phyloP scores from a whole-genome alignment of 2,329 filamentous ascomycete species.

The Botryotinia calthae region DNA sequence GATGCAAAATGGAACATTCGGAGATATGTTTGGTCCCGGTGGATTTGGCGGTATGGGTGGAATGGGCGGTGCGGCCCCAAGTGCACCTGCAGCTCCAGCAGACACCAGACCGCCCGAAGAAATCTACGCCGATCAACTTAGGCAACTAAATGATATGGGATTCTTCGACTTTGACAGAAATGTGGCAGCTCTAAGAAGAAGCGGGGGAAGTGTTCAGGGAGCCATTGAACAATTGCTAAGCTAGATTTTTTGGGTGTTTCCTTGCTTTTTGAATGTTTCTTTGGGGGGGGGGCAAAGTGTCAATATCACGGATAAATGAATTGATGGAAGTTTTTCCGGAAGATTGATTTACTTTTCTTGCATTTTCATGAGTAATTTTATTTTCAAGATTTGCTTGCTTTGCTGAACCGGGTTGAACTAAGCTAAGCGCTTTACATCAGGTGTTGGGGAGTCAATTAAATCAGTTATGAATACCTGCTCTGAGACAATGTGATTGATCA shows the following conservation, averaged over 20 bases:
- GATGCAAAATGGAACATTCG: constrained; percentile 31
- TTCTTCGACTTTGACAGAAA: constrained; percentile 97
- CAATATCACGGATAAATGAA: constrained; percentile 5
- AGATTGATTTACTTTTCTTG: background rate
- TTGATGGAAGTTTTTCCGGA: background rate
- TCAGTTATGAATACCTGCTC: background rate
- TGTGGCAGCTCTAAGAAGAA: constrained; percentile 79
- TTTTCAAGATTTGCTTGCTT: background rate
- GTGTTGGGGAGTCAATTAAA: constrained; percentile 9
- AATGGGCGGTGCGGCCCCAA: constrained; percentile 42
- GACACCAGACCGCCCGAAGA: constrained; percentile 93
- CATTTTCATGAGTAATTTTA: background rate
- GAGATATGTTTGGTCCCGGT: constrained; percentile 28
- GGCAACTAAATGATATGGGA: constrained; percentile 97
- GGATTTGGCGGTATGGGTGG: constrained; percentile 19
- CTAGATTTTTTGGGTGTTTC: constrained; percentile 12
- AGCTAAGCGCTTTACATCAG: constrained; percentile 6
- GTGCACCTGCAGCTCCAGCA: constrained; percentile 51
- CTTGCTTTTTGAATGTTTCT: background rate
- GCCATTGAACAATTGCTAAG: constrained; percentile 72
- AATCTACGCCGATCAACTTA: constrained; percentile 82
- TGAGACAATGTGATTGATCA: background rate
- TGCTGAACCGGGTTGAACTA: background rate
- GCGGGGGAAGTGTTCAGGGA: constrained; percentile 91
- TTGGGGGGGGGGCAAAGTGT: background rate